These are phyloP conservation scores for Ceratocystis eucalypticola DNA, from an alignment of 2,329 filamentous ascomycete genomes.

Conservation along the genomic window DNA sequence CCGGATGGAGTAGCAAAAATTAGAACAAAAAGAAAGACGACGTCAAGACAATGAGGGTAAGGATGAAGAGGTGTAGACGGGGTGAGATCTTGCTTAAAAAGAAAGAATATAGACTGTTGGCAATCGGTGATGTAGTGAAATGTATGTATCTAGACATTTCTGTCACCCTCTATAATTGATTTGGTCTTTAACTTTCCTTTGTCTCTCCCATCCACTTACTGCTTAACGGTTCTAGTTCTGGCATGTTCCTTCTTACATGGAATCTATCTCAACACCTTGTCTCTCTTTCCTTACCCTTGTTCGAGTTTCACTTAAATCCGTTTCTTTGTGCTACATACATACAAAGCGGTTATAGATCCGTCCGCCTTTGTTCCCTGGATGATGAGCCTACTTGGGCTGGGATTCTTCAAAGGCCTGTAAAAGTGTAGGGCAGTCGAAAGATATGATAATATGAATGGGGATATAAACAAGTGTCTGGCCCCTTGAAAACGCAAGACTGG, in stretches of 20 bases:
- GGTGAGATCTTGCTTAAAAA: neutral
- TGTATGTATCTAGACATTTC: neutral
- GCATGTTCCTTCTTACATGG: neutral
- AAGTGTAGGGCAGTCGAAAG: slow-evolving; percentile 17
- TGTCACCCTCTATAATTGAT: neutral
- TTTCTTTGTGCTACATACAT: neutral
- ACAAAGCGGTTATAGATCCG: neutral
- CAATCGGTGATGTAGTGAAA: neutral
- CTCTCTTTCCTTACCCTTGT: neutral
- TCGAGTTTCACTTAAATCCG: neutral
- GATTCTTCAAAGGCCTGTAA: neutral
- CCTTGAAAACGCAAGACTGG: neutral
- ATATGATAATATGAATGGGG: too few relatives aligned
- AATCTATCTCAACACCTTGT: neutral
- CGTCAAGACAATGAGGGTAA: neutral
- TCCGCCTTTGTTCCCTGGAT: slow-evolving; percentile 21
- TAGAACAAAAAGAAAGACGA: neutral
- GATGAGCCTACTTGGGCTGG: neutral
- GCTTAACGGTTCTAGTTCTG: neutral
- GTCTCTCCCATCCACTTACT: neutral
- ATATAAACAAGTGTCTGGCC: slow-evolving; percentile 3
- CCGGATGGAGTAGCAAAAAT: neutral
- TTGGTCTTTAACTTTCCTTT: neutral
- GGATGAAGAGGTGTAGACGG: neutral
- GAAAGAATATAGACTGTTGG: neutral